Percentiles rank a stretch among this genome's conserved stretches.
Evolutionary conservation across 352 stramenopile species (phyloP).

Genomic region (Phytophthora quininea): DNA sequence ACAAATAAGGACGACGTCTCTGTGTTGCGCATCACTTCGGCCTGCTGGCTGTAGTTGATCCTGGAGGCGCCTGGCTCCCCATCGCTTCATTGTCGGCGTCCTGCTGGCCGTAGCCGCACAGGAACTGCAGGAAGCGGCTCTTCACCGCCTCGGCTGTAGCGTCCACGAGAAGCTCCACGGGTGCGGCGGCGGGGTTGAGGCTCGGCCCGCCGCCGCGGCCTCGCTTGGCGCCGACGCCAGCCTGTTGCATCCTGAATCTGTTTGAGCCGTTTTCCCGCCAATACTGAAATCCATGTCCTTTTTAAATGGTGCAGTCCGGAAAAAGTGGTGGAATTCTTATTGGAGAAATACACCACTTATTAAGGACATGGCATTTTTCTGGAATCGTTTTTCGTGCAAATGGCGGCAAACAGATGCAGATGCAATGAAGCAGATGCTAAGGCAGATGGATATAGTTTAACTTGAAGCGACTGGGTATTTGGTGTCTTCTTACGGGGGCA

Average conservation of each 20-base stretch:
- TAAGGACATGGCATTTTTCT: not conserved
- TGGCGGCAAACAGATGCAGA: not conserved
- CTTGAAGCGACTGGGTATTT: not conserved
- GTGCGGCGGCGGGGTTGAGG: constrained; percentile 43
- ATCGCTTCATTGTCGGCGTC: constrained; percentile 20
- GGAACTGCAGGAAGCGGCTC: constrained; percentile 83
- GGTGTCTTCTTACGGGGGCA: not conserved
- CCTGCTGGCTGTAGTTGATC: constrained; percentile 86
- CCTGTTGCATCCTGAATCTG: constrained; percentile 18
- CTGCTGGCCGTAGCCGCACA: constrained; percentile 77
- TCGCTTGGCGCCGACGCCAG: constrained; percentile 42
- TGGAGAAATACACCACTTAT: no score
- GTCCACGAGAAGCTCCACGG: constrained; percentile 72
- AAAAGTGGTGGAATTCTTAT: not conserved
- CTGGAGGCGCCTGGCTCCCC: constrained; percentile 19
- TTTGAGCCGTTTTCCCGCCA: not conserved
- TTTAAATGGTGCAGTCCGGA: not conserved
- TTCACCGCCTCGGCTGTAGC: constrained; percentile 83
- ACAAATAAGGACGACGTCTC: constrained; percentile 90
- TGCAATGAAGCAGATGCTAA: no score
- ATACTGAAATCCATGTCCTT: not conserved
- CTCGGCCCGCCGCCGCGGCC: constrained; percentile 39
- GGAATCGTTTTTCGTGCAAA: not conserved
- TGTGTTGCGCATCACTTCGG: constrained; percentile 86
- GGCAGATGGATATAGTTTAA: not conserved